Evolutionary conservation across 306 rosid species (phyloP).

Genomic region (Cucurbita pepo): DNA sequence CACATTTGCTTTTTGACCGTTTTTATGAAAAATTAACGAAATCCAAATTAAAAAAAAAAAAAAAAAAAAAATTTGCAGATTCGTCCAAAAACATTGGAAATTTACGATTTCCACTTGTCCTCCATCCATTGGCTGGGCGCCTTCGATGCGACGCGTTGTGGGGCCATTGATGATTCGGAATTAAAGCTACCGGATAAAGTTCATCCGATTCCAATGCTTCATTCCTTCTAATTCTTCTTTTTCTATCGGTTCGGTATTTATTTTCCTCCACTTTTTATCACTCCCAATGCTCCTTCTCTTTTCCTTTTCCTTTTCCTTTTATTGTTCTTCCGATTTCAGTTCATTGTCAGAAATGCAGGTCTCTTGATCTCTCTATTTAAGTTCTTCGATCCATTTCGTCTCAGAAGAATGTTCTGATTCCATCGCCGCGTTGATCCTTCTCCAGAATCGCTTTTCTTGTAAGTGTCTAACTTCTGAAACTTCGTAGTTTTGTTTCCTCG

Average conservation of each 20-base stretch:
- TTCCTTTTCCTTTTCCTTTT: not conserved
- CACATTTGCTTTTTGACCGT: not conserved
- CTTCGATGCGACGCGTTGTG: not conserved
- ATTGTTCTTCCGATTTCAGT: not conserved
- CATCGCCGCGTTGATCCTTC: not conserved
- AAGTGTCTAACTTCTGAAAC: not conserved
- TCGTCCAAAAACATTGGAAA: not conserved
- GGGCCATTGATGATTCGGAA: constrained; percentile 21
- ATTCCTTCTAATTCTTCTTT: constrained; percentile 5
- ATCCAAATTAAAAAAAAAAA: not conserved
- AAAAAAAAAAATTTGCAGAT: not conserved
- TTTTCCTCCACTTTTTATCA: not conserved
- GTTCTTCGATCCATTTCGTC: constrained; percentile 5
- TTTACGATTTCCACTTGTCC: not conserved
- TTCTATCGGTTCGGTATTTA: constrained; percentile 12
- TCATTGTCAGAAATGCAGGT: constrained; percentile 13
- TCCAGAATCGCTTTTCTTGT: not conserved
- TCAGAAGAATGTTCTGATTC: constrained; percentile 1
- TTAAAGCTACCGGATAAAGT: constrained; percentile 26
- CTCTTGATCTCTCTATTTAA: not conserved
- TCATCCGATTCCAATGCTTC: constrained; percentile 16
- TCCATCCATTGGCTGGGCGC: not conserved
- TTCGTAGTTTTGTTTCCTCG: not conserved
- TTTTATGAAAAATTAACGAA: not conserved
- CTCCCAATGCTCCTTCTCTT: not conserved